These are phyloP conservation scores for Podospora anserina DNA, from an alignment of 495 filamentous ascomycete species.

Conservation along the genomic window DNA sequence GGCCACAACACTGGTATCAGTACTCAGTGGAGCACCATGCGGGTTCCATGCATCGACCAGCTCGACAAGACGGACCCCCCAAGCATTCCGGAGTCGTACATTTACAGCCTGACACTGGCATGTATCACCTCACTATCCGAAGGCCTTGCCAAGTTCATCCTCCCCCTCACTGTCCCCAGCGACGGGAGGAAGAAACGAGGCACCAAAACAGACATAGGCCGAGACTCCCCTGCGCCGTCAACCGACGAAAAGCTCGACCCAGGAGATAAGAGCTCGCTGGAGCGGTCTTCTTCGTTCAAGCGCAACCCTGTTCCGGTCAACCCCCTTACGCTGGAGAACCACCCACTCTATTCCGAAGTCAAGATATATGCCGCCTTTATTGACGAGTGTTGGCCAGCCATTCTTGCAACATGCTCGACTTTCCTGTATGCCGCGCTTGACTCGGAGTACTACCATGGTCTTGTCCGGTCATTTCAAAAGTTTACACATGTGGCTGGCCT, in stretches of 20 bases:
- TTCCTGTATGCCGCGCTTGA: conserved; percentile 90
- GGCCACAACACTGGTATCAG: conserved; percentile 75
- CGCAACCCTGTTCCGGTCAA: conserved; percentile 70
- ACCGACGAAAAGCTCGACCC: conserved; percentile 30
- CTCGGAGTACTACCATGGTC: conserved; percentile 86
- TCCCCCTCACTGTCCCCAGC: conserved; percentile 78
- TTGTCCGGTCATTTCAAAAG: conserved; percentile 94
- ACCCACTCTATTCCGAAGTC: conserved; percentile 67
- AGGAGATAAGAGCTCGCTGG: conserved; percentile 38
- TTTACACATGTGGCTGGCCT: conserved; percentile 93
- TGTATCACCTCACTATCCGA: conserved; percentile 88
- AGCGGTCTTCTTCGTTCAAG: conserved; percentile 51
- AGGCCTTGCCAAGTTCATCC: conserved; percentile 84
- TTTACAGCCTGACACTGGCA: conserved; percentile 83
- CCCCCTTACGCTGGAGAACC: conserved; percentile 67
- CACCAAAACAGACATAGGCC: conserved; percentile 40
- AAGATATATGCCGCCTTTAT: conserved; percentile 75
- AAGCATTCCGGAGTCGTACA: conserved; percentile 80
- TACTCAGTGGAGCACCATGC: conserved; percentile 81
- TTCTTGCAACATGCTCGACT: conserved; percentile 89
- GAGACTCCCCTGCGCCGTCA: conserved; percentile 41
- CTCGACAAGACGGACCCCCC: conserved; percentile 90
- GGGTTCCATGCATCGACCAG: conserved; percentile 87
- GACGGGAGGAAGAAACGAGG: conserved; percentile 53
- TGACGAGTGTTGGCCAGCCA: conserved; percentile 90